phyloP scores from a whole-genome alignment of 2,329 filamentous ascomycete species.

The Biscogniauxia mediterranea region DNA sequence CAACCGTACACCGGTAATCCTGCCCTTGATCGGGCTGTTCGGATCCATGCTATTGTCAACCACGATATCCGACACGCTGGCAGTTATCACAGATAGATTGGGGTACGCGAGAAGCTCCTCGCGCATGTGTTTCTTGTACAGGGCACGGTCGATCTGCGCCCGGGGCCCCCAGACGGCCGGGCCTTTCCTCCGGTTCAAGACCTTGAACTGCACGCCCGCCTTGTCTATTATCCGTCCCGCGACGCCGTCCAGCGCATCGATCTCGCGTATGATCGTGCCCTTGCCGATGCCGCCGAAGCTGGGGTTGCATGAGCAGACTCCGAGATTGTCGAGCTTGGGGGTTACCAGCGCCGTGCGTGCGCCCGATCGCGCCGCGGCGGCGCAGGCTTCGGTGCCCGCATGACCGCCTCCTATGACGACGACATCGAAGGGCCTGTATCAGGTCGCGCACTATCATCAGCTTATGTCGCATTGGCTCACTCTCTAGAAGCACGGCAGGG shows the following conservation, averaged over 20 bases:
- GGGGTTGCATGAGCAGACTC: constrained; percentile 27
- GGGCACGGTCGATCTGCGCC: constrained; percentile 87
- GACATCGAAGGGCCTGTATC: constrained; percentile 71
- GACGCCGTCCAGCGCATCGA: constrained; percentile 91
- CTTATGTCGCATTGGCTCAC: not conserved
- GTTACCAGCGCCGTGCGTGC: constrained; percentile 89
- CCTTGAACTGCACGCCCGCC: constrained; percentile 88
- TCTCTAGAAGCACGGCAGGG: not conserved
- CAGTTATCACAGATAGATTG: constrained; percentile 77
- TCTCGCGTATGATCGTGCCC: constrained; percentile 90
- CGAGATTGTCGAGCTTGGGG: constrained; percentile 49
- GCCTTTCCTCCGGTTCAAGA: constrained; percentile 85
- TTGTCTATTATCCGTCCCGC: constrained; percentile 89
- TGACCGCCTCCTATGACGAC: constrained; percentile 95
- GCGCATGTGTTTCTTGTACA: constrained; percentile 90
- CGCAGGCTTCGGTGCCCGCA: constrained; percentile 89
- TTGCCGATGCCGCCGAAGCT: constrained; percentile 97
- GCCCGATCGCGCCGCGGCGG: constrained; percentile 84
- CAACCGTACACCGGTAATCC: constrained; percentile 79
- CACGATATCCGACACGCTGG: constrained; percentile 90
- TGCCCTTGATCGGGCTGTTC: constrained; percentile 54
- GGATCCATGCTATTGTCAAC: constrained; percentile 57
- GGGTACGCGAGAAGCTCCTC: constrained; percentile 77
- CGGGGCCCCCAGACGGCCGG: constrained; percentile 96
- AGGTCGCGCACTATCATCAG: constrained; percentile 5